phyloP scores from a whole-genome alignment of 129 eudicot genomes.

The Ambrosia trifida region DNA sequence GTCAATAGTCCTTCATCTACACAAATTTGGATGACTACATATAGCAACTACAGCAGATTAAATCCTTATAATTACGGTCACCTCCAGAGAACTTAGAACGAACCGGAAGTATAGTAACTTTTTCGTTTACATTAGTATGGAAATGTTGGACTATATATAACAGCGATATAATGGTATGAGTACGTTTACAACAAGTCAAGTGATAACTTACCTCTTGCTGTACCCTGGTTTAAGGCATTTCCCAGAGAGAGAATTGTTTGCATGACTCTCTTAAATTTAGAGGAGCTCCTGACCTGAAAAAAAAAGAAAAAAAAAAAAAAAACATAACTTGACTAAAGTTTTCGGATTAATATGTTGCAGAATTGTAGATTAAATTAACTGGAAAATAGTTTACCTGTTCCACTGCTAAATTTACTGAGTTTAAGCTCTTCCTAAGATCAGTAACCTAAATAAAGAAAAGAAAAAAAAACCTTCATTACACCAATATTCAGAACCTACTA shows the following conservation, averaged over 20 bases:
- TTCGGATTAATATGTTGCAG: neutral
- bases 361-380: conserved; percentile 5
- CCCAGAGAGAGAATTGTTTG: conserved; percentile 87
- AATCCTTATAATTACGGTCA: neutral
- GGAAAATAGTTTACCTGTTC: conserved; percentile 65
- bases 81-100: neutral
- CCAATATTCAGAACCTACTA: conserved; percentile 16
- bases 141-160: conserved; percentile 19
- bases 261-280: conserved; percentile 83
- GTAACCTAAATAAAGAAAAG: conserved; percentile 45
- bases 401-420: conserved; percentile 66
- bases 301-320: conserved; percentile 34
- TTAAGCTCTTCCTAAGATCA: conserved; percentile 74
- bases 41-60: neutral
- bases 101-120: too few species aligned
- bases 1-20: conserved; percentile 2
- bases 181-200: conserved; percentile 6
- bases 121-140: neutral
- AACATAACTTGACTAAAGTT: conserved; percentile 10
- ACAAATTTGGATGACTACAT: neutral
- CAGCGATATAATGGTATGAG: neutral
- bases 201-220: conserved; percentile 70
- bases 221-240: conserved; percentile 94
- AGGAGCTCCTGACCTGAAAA: conserved; percentile 75
- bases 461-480: neutral